A percentile compares a stretch with the other conserved stretches of the same genome.
Evolutionary conservation across 2,329 filamentous ascomycete genomes (phyloP).

Genomic region (Leptographium radiaticola): DNA sequence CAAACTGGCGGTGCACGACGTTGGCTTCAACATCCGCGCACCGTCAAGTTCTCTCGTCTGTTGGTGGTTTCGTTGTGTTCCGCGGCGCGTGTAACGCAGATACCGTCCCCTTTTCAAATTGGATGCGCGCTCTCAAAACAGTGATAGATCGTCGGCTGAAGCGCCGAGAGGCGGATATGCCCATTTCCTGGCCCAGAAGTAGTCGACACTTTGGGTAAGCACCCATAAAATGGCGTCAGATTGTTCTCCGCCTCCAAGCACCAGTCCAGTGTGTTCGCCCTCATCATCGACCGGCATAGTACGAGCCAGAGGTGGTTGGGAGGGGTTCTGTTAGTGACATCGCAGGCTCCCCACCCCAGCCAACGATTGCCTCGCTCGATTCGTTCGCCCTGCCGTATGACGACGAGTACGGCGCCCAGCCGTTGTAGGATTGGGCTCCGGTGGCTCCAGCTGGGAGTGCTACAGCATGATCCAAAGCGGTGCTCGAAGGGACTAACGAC

Average conservation of each 20-base stretch:
- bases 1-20: too few relatives aligned
- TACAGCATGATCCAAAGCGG: slow-evolving; percentile 20
- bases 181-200: too few relatives aligned
- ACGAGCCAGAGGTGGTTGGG: slow-evolving; percentile 15
- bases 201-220: too few relatives aligned
- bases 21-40: too few relatives aligned
- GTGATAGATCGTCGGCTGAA: too few relatives aligned
- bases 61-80: too few relatives aligned
- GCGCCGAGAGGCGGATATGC: too few relatives aligned
- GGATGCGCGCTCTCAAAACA: too few relatives aligned
- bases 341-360: slow-evolving; percentile 20
- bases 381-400: slow-evolving; percentile 21
- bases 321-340: slow-evolving; percentile 14
- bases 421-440: slow-evolving; percentile 9
- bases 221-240: not conserved
- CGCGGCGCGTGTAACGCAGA: too few relatives aligned
- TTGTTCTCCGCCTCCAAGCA: too few relatives aligned
- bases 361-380: slow-evolving; percentile 21
- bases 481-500: slow-evolving; percentile 22
- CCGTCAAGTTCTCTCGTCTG: too few relatives aligned
- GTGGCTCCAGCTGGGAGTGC: slow-evolving; percentile 26
- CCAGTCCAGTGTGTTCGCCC: not conserved
- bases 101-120: too few relatives aligned
- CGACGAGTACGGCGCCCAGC: slow-evolving; percentile 21
- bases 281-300: slow-evolving; percentile 19